Evolutionary conservation across 495 filamentous ascomycete species (phyloP).

Genomic region (Hypoxylon trugodes): DNA sequence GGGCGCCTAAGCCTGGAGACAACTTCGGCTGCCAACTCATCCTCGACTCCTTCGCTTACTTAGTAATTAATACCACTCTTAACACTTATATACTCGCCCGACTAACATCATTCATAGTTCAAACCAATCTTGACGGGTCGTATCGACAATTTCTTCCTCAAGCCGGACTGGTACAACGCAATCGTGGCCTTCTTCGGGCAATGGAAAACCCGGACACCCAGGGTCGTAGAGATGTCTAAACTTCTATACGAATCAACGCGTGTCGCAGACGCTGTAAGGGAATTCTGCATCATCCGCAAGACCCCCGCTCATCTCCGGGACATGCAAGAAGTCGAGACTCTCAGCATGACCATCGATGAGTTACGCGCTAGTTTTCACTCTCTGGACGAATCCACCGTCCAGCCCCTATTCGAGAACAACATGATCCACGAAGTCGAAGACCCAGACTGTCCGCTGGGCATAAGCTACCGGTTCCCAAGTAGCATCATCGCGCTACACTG

Average conservation of each 20-base stretch:
- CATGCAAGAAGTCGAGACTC: not conserved
- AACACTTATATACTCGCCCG: not conserved
- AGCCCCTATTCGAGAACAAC: conserved; percentile 6
- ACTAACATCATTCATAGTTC: conserved; percentile 14
- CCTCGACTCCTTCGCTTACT: conserved; percentile 18
- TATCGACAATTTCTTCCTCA: conserved; percentile 23
- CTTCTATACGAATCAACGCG: not conserved
- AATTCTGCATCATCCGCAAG: not conserved
- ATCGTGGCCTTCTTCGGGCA: conserved; percentile 10
- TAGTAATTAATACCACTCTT: conserved; percentile 1
- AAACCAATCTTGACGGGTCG: not conserved
- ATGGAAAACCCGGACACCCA: conserved; percentile 1
- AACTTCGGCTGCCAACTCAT: conserved; percentile 23
- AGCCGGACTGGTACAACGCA: conserved; percentile 12
- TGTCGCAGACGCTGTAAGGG: not conserved
- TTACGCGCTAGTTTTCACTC: not conserved
- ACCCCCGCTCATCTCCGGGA: not conserved
- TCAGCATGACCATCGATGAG: not conserved
- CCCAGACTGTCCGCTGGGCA: conserved; percentile 7
- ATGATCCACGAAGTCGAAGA: conserved; percentile 18
- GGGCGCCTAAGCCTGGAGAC: conserved; percentile 16
- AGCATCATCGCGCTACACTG: conserved; percentile 9
- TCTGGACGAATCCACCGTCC: conserved; percentile 7
- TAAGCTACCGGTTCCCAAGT: conserved; percentile 16
- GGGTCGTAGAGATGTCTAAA: conserved; percentile 20